These are phyloP conservation scores for Hypoxylon cercidicola DNA, from an alignment of 495 filamentous ascomycete genomes.

Conservation along the genomic window DNA sequence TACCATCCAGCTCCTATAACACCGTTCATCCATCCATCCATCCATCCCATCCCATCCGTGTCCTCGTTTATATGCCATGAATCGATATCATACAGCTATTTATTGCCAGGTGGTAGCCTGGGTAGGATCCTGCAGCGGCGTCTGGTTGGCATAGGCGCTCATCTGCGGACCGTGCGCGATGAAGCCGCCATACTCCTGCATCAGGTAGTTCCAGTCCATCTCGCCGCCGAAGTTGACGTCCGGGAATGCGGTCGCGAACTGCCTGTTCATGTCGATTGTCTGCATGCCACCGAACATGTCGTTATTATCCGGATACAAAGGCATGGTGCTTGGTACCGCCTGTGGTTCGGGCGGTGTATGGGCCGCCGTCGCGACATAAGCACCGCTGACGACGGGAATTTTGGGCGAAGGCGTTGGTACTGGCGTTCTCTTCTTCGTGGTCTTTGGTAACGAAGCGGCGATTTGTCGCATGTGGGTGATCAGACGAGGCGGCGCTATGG, in stretches of 20 bases:
- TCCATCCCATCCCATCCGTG: neutral
- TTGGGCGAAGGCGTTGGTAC: slow-evolving; percentile 46
- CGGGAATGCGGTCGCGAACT: slow-evolving; percentile 46
- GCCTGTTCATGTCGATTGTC: slow-evolving; percentile 40
- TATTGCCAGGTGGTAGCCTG: slow-evolving; percentile 32
- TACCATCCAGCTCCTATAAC: slow-evolving; percentile 5
- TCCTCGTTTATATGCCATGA: neutral
- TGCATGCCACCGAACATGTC: slow-evolving; percentile 42
- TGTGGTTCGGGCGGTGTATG: slow-evolving; percentile 33
- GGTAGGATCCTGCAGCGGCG: slow-evolving; percentile 27
- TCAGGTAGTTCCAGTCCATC: slow-evolving; percentile 58
- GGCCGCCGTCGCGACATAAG: slow-evolving; percentile 30
- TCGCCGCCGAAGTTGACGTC: slow-evolving; percentile 53
- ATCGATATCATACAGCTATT: slow-evolving; percentile 20
- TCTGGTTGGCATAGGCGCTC: slow-evolving; percentile 35
- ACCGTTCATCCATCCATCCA: neutral
- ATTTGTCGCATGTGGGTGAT: slow-evolving; percentile 53
- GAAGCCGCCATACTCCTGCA: slow-evolving; percentile 55
- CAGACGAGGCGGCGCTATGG: slow-evolving; percentile 52
- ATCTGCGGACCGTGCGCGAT: slow-evolving; percentile 36
- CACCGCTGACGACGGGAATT: slow-evolving; percentile 40
- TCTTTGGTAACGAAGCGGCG: slow-evolving; percentile 38
- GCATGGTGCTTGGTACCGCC: slow-evolving; percentile 21
- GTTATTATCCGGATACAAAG: slow-evolving; percentile 35
- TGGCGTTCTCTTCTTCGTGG: slow-evolving; percentile 38